phyloP scores from a whole-genome alignment of 1,284 basidiomycete genomes.

The Inonotus hispidus region DNA sequence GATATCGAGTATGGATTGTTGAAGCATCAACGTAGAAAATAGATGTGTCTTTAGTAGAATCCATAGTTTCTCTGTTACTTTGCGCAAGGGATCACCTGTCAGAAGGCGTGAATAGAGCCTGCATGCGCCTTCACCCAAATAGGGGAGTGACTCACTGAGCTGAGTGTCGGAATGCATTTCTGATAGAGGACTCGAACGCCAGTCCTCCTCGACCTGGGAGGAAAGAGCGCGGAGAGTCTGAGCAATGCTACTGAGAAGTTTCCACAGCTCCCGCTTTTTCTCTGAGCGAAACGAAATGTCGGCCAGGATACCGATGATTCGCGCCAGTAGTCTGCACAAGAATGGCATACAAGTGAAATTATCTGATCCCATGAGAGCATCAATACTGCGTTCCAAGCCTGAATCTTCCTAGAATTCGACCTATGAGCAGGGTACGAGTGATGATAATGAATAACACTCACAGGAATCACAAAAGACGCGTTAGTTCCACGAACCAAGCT shows the following conservation, averaged over 20 bases:
- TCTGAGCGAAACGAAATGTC: constrained; percentile 25
- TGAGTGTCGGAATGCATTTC: constrained; percentile 26
- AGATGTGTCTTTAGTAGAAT: constrained; percentile 61
- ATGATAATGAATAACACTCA: neutral
- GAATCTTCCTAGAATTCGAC: neutral
- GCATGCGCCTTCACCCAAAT: neutral
- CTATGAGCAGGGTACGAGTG: neutral
- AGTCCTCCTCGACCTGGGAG: constrained; percentile 43
- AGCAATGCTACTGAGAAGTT: neutral
- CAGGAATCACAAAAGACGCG: neutral
- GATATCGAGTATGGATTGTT: constrained; percentile 53
- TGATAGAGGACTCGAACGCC: constrained; percentile 44
- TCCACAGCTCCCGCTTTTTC: constrained; percentile 3
- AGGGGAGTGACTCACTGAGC: constrained; percentile 33
- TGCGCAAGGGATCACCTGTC: constrained; percentile 37
- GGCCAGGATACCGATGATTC: constrained; percentile 44
- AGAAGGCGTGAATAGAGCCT: neutral
- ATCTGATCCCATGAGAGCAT: constrained; percentile 3
- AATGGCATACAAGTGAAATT: constrained; percentile 4
- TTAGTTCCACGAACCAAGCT: neutral
- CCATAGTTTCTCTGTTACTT: constrained; percentile 50
- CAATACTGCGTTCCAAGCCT: neutral
- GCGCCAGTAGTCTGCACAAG: constrained; percentile 12
- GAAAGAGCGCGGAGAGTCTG: constrained; percentile 33
- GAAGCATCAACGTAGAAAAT: constrained; percentile 63